These are phyloP conservation scores for Neonectria coccinea DNA, from an alignment of 2,329 filamentous ascomycete genomes.

Conservation along the genomic window DNA sequence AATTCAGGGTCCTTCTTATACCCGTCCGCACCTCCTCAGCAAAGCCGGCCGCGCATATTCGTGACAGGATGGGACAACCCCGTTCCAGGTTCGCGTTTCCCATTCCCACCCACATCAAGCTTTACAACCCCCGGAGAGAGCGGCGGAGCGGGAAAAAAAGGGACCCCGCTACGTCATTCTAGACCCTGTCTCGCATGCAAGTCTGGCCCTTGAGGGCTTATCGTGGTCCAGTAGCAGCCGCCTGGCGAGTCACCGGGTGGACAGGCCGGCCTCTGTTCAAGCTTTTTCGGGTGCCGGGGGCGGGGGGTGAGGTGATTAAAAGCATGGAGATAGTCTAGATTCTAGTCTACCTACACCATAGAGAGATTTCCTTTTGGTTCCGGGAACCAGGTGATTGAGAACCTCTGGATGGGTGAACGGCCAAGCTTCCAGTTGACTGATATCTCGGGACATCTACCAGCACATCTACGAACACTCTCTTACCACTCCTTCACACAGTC, in stretches of 20 bases:
- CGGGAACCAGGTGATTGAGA: conserved; percentile 3
- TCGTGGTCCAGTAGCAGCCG: conserved; percentile 16
- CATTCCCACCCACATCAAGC: conserved; percentile 17
- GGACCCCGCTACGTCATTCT: conserved; percentile 41
- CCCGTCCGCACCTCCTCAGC: not conserved
- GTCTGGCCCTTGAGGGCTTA: conserved; percentile 13
- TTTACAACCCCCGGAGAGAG: no score
- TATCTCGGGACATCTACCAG: no score
- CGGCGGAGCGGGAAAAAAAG: not conserved
- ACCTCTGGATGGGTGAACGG: no score
- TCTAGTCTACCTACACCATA: no score
- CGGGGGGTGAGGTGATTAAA: not conserved
- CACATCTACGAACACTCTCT: no score
- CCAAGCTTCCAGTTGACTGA: not conserved
- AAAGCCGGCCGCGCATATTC: not conserved
- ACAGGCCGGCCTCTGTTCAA: conserved; percentile 12
- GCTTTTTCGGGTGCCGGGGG: conserved; percentile 11
- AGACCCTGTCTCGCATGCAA: conserved; percentile 31
- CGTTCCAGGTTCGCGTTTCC: conserved; percentile 4
- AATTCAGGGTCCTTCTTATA: conserved; percentile 36
- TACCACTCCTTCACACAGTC: no score
- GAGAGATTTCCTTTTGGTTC: not conserved
- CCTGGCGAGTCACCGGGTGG: conserved; percentile 15
- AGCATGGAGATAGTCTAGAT: not conserved
- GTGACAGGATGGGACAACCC: not conserved